Percentiles rank a stretch among this genome's conserved stretches.
Evolutionary conservation across 2,329 filamentous ascomycete species (phyloP).

Genomic region (Aureobasidium sp.): DNA sequence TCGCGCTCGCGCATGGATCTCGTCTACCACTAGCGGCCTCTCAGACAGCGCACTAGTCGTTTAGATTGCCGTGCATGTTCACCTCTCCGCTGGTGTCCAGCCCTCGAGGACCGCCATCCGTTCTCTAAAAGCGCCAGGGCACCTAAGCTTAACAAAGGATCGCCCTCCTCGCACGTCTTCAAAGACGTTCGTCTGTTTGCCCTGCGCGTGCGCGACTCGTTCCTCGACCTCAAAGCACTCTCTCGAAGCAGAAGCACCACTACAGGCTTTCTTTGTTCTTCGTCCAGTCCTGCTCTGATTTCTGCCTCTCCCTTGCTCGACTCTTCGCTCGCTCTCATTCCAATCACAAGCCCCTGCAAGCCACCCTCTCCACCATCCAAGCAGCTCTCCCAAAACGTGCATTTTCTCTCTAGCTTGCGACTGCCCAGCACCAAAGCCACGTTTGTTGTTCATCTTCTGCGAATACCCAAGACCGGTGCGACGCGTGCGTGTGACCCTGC

Average conservation of each 20-base stretch:
- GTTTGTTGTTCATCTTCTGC: conserved; percentile 9
- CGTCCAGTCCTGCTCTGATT: background rate
- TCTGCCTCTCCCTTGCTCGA: conserved; percentile 10
- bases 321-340: conserved; percentile 10
- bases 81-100: conserved; percentile 33
- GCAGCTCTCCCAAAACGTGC: conserved; percentile 16
- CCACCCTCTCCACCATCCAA: conserved; percentile 13
- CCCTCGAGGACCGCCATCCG: conserved; percentile 38
- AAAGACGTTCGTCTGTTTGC: conserved; percentile 17
- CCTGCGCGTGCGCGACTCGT: conserved; percentile 9
- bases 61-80: conserved; percentile 39
- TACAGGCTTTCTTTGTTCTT: conserved; percentile 9
- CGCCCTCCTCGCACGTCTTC: conserved; percentile 31
- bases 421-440: conserved; percentile 8
- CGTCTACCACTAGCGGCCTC: conserved; percentile 31
- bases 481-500: conserved; percentile 24
- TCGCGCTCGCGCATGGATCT: conserved; percentile 35
- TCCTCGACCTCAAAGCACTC: conserved; percentile 9
- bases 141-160: conserved; percentile 46
- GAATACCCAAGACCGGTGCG: conserved; percentile 1
- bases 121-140: conserved; percentile 35
- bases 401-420: conserved; percentile 11
- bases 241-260: background rate
- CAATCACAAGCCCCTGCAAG: conserved; percentile 16
- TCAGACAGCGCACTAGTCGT: conserved; percentile 35